phyloP scores from a whole-genome alignment of 2,329 filamentous ascomycete species.

The Paramyrothecium sp. region DNA sequence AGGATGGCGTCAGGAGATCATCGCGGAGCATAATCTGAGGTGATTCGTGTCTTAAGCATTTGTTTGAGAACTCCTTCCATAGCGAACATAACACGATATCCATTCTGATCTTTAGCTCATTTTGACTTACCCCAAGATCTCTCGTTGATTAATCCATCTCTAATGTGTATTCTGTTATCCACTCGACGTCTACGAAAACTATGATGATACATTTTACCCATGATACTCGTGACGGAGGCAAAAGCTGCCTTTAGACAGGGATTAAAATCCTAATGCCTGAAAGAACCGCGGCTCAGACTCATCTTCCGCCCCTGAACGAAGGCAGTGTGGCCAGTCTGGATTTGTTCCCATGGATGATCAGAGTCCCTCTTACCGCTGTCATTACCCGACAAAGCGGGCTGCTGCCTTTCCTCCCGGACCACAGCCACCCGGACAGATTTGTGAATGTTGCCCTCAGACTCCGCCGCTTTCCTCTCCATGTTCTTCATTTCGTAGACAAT shows the following conservation, averaged over 20 bases:
- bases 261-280: background rate
- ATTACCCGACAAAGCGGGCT: background rate
- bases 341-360: background rate
- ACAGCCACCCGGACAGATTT: background rate
- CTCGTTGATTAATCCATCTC: background rate
- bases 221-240: background rate
- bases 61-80: too few species aligned
- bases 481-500: constrained; percentile 8
- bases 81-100: too few species aligned
- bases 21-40: too few species aligned
- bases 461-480: constrained; percentile 7
- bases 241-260: background rate
- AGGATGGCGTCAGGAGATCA: background rate
- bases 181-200: background rate
- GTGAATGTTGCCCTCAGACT: background rate
- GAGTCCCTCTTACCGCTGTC: background rate
- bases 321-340: background rate
- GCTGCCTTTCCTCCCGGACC: background rate
- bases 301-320: background rate
- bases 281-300: background rate
- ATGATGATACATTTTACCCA: background rate
- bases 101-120: too few species aligned
- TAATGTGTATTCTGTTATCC: too few species aligned
- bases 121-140: too few species aligned
- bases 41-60: too few species aligned